Percentiles rank a stretch among this genome's conserved stretches.
Conservation (phyloP, 2,329 filamentous ascomycete species). For the Penicillium sp. region DNA sequence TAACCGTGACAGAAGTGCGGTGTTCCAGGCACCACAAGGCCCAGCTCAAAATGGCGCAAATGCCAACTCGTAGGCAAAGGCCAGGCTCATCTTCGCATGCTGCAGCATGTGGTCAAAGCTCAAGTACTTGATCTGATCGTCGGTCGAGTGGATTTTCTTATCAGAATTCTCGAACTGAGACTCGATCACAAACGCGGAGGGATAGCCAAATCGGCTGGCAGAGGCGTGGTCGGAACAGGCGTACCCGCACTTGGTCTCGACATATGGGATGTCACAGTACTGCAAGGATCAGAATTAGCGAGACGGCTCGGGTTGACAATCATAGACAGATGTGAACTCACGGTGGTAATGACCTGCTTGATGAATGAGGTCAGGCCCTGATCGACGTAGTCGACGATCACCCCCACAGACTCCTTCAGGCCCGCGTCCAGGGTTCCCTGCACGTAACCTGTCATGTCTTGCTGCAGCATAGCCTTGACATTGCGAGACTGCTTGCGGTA, state of each 20-base stretch:
- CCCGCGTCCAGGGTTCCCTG: slow-evolving; percentile 79
- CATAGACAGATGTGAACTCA: slow-evolving; percentile 33
- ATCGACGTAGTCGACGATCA: slow-evolving; percentile 86
- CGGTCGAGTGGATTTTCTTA: slow-evolving; percentile 69
- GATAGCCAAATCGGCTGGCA: slow-evolving; percentile 64
- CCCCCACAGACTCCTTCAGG: slow-evolving; percentile 78
- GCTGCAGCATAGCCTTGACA: slow-evolving; percentile 95
- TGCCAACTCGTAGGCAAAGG: slow-evolving; percentile 78
- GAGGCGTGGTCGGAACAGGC: slow-evolving; percentile 72
- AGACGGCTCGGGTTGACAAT: background rate
- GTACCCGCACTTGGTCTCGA: slow-evolving; percentile 85
- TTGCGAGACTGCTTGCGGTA: slow-evolving; percentile 72
- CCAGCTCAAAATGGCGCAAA: slow-evolving; percentile 62
- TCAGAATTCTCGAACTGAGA: slow-evolving; percentile 59
- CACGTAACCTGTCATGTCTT: slow-evolving; percentile 94
- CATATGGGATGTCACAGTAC: slow-evolving; percentile 86
- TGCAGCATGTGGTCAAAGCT: slow-evolving; percentile 89
- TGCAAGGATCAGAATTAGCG: slow-evolving; percentile 33
- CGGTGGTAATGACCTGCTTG: slow-evolving; percentile 75
- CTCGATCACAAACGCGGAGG: slow-evolving; percentile 64
- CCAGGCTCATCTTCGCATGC: slow-evolving; percentile 80
- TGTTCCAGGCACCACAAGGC: background rate
- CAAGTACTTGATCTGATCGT: slow-evolving; percentile 68
- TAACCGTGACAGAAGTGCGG: slow-evolving; percentile 1
- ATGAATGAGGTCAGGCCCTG: slow-evolving; percentile 79